Conservation (phyloP, 306 rosid genomes). For the Quercus suber region DNA sequence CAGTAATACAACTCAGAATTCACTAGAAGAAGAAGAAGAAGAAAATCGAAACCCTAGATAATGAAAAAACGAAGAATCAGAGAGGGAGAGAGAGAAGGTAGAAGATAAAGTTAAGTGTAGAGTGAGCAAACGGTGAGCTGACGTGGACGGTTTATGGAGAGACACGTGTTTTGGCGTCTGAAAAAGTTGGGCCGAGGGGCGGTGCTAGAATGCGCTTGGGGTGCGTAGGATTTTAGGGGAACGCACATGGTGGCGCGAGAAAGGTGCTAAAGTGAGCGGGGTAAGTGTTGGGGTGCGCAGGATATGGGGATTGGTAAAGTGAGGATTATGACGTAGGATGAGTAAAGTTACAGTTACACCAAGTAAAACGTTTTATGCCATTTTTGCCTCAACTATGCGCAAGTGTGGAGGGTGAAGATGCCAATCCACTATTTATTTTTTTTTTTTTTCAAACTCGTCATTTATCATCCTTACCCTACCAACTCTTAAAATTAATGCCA, state of each 20-base stretch:
- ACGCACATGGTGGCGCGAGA: not conserved
- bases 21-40: not conserved
- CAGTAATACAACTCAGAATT: slow-evolving; percentile 6
- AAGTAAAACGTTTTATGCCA: too few species aligned
- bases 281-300: slow-evolving; percentile 14
- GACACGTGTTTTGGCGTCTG: slow-evolving; percentile 57
- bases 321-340: too few species aligned
- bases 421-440: too few species aligned
- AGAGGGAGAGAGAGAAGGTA: slow-evolving; percentile 10
- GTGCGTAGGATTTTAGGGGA: slow-evolving; percentile 8
- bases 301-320: not conserved
- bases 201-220: slow-evolving; percentile 46
- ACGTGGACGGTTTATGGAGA: slow-evolving; percentile 25
- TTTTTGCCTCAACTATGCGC: too few species aligned
- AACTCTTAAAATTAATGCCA: too few species aligned
- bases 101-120: slow-evolving; percentile 8
- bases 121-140: slow-evolving; percentile 23
- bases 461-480: too few species aligned
- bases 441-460: too few species aligned
- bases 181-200: slow-evolving; percentile 28
- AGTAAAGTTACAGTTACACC: too few species aligned
- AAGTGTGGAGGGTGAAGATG: too few species aligned
- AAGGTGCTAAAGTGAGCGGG: slow-evolving; percentile 3
- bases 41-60: slow-evolving; percentile 35
- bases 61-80: not conserved